Percentiles rank a stretch among this genome's conserved stretches.
phyloP scores from a whole-genome alignment of 768 basidiomycete genomes.

The Lanmaoa pseudosensibilis region DNA sequence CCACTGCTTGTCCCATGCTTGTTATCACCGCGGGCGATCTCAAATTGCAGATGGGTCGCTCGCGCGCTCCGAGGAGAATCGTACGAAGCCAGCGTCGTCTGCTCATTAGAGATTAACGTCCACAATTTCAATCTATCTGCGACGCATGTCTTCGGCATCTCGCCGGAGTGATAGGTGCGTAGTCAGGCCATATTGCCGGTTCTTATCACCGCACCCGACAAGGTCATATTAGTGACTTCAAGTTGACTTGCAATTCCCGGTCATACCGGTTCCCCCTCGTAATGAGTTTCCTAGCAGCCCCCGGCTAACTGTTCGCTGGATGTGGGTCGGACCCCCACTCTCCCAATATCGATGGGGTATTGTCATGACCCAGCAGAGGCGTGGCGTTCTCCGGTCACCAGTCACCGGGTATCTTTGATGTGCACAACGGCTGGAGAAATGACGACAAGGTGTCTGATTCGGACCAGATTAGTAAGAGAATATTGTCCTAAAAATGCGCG shows the following conservation, averaged over 20 bases:
- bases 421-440: constrained; percentile 1
- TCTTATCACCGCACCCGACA: constrained; percentile 15
- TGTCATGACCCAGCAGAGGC: not conserved
- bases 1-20: constrained; percentile 1
- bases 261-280: not conserved
- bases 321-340: not conserved
- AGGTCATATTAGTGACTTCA: constrained; percentile 17
- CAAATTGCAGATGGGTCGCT: not conserved
- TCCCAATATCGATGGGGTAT: not conserved
- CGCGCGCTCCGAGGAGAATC: constrained; percentile 27
- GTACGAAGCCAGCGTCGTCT: constrained; percentile 6
- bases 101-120: constrained; percentile 25
- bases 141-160: constrained; percentile 7
- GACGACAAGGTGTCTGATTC: constrained; percentile 8
- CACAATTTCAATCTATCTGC: constrained; percentile 11
- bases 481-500: constrained; percentile 9
- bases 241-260: constrained; percentile 5
- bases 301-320: not conserved
- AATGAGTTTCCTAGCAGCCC: not conserved
- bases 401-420: constrained; percentile 17
- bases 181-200: not conserved
- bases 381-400: constrained; percentile 23
- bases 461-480: constrained; percentile 21
- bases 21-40: constrained; percentile 31
- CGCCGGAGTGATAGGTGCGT: constrained; percentile 11